phyloP scores from a whole-genome alignment of 2,329 filamentous ascomycete species.

The Nothophoma quercina region DNA sequence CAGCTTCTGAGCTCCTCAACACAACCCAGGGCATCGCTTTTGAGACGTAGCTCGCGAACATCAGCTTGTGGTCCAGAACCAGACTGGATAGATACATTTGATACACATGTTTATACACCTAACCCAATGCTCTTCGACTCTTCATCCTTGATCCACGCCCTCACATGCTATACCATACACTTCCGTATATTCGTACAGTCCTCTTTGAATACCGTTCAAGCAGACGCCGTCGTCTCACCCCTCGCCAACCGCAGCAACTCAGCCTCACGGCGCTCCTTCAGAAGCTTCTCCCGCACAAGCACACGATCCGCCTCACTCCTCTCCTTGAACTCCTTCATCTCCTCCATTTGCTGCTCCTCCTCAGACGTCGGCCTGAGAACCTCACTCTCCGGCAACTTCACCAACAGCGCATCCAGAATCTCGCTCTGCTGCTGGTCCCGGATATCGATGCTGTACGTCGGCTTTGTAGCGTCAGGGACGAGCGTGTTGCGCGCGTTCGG shows the following conservation, averaged over 20 bases:
- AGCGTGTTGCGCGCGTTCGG: constrained; percentile 35
- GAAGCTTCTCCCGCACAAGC: constrained; percentile 60
- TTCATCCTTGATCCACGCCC: no score
- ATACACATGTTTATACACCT: no score
- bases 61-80: no score
- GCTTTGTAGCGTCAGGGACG: constrained; percentile 45
- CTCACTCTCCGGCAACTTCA: constrained; percentile 66
- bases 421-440: constrained; percentile 66
- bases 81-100: no score
- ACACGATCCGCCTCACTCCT: constrained; percentile 64
- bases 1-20: no score
- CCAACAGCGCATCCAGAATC: constrained; percentile 70
- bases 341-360: constrained; percentile 66
- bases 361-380: constrained; percentile 64
- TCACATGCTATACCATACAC: no score
- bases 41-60: no score
- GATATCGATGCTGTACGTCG: constrained; percentile 62
- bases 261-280: constrained; percentile 69
- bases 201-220: not conserved
- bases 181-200: no score
- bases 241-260: constrained; percentile 64
- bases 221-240: constrained; percentile 40
- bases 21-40: no score
- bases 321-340: constrained; percentile 63
- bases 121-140: no score